A percentile compares a stretch with the other conserved stretches of the same genome.
Conservation (phyloP, 2,329 filamentous ascomycete genomes). For the Neopestalotiopsis sp. region DNA sequence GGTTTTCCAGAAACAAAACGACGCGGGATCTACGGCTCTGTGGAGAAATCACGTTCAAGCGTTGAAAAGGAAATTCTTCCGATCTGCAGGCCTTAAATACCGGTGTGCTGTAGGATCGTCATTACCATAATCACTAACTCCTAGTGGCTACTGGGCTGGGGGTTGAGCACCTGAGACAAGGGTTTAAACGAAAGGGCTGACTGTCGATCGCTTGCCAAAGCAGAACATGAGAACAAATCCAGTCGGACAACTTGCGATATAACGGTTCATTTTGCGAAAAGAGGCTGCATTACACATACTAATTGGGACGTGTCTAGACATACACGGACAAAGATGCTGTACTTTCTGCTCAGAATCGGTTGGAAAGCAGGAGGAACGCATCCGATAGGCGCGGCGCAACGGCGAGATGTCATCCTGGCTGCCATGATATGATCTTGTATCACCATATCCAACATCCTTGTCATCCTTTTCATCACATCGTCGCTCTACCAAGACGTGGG, state of each 20-base stretch:
- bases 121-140: constrained; percentile 3
- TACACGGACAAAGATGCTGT: background rate
- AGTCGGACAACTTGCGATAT: background rate
- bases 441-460: no score
- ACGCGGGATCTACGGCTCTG: background rate
- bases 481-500: constrained; percentile 17
- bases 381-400: no score
- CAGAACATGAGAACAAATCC: background rate
- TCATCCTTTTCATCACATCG: background rate
- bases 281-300: background rate
- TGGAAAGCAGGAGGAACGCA: no score
- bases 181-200: background rate
- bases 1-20: background rate
- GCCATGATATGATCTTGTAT: no score
- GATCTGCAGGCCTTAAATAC: background rate
- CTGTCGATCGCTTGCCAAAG: background rate
- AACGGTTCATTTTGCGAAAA: background rate
- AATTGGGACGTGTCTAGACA: background rate
- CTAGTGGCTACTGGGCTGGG: background rate
- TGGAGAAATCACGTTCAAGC: background rate
- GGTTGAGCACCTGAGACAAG: background rate
- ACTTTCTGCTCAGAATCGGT: no score
- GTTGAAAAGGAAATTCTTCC: background rate
- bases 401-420: no score
- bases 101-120: background rate